phyloP scores from a whole-genome alignment of 768 basidiomycete species.

The Phaffia tasmanica region DNA sequence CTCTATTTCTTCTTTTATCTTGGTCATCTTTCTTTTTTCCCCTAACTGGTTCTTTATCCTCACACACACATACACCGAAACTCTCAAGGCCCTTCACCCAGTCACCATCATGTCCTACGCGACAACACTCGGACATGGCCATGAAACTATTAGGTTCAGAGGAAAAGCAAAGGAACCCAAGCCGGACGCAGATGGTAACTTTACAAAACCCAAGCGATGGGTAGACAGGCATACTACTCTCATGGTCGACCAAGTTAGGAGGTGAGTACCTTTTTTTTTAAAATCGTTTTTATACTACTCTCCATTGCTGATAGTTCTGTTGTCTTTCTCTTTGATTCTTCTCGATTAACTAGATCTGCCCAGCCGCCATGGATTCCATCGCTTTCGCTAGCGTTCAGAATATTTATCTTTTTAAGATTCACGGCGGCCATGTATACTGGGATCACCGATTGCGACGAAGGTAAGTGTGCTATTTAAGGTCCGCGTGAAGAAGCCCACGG shows the following conservation, averaged over 20 bases:
- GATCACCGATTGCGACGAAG: slow-evolving; percentile 94
- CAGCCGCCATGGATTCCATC: slow-evolving; percentile 68
- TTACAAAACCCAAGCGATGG: slow-evolving; percentile 19
- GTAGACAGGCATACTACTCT: slow-evolving; percentile 23
- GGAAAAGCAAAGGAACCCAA: slow-evolving; percentile 11
- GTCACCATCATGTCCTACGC: slow-evolving; percentile 5
- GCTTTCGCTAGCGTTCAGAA: slow-evolving; percentile 69
- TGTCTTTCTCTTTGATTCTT: neutral
- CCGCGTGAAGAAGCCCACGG: neutral
- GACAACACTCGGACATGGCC: slow-evolving; percentile 13
- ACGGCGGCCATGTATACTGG: slow-evolving; percentile 87
- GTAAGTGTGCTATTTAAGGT: slow-evolving; percentile 41
- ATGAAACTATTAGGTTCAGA: slow-evolving; percentile 25
- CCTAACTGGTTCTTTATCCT: no score
- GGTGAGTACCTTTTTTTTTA: slow-evolving; percentile 11
- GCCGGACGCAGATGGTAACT: slow-evolving; percentile 11
- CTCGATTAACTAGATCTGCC: slow-evolving; percentile 8
- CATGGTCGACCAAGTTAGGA: slow-evolving; percentile 22
- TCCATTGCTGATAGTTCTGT: neutral
- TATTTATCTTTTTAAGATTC: slow-evolving; percentile 68
- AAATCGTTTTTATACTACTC: neutral
- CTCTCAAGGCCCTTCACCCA: no score
- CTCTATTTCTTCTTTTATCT: no score
- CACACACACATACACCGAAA: no score
- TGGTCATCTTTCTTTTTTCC: no score